phyloP scores from a whole-genome alignment of 805 yeast species.

The Metschnikowia similis region DNA sequence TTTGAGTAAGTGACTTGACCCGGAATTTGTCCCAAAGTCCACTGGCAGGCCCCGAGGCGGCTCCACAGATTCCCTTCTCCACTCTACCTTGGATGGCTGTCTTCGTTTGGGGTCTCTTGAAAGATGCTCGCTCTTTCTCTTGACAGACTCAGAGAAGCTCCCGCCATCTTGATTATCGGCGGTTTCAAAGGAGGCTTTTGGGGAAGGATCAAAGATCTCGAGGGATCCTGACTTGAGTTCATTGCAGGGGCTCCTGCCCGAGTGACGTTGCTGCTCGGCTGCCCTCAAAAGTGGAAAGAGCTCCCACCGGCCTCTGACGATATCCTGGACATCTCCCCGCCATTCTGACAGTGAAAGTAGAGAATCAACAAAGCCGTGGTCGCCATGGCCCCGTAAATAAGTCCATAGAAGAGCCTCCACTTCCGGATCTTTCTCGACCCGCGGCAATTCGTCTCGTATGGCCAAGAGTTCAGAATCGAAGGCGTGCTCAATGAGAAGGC shows the following conservation, averaged over 20 bases:
- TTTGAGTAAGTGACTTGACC: too few species aligned
- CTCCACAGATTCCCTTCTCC: too few species aligned
- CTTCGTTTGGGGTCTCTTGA: not conserved
- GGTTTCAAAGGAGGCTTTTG: not conserved
- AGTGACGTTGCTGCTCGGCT: not conserved
- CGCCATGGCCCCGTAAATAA: constrained; percentile 14
- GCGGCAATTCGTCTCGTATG: constrained; percentile 10
- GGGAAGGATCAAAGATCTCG: not conserved
- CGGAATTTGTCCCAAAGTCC: too few species aligned
- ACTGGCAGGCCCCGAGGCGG: too few species aligned
- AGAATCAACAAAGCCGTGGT: constrained; percentile 18
- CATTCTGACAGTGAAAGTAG: constrained; percentile 14
- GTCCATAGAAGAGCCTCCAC: constrained; percentile 19
- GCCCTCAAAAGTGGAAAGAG: constrained; percentile 14
- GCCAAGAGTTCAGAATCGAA: constrained; percentile 25
- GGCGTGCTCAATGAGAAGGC: constrained; percentile 22
- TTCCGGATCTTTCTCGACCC: constrained; percentile 3
- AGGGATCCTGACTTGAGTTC: not conserved
- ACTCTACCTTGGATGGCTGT: not conserved
- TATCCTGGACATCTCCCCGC: constrained; percentile 15
- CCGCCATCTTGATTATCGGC: not conserved
- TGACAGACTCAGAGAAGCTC: not conserved
- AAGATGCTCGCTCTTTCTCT: not conserved
- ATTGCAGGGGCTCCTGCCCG: not conserved
- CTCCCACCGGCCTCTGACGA: constrained; percentile 19